A percentile compares a stretch with the other conserved stretches of the same genome.
phyloP scores from a whole-genome alignment of 768 basidiomycete species.

The Suillus bovinus region DNA sequence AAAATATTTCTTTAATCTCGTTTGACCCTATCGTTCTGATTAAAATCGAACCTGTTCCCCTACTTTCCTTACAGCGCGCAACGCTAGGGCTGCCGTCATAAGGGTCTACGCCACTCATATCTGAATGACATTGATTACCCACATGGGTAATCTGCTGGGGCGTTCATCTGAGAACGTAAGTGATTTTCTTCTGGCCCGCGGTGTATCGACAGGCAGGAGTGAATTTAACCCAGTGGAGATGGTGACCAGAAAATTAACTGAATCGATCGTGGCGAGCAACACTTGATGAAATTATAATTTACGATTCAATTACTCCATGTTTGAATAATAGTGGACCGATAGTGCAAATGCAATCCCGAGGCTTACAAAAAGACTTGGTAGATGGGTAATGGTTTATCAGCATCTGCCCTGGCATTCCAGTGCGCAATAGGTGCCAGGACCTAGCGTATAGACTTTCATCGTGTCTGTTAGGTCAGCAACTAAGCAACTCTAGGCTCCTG shows the following conservation, averaged over 20 bases:
- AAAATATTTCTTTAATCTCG: slow-evolving; percentile 25
- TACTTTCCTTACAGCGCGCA: slow-evolving; percentile 27
- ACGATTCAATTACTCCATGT: not conserved
- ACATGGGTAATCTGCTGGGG: not conserved
- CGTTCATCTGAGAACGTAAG: slow-evolving; percentile 2
- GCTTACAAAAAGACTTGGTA: not conserved
- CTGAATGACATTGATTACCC: not conserved
- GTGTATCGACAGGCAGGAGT: not conserved
- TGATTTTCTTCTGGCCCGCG: not conserved
- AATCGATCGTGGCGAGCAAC: not conserved
- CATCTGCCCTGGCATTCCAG: not conserved
- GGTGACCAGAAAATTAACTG: not conserved
- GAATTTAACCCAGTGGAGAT: not conserved
- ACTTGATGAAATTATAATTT: not conserved
- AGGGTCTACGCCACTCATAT: slow-evolving; percentile 5
- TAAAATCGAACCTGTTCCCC: slow-evolving; percentile 24
- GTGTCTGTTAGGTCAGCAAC: not conserved
- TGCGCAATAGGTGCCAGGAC: not conserved
- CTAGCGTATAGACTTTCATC: not conserved
- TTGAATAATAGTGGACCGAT: not conserved
- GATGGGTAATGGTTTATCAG: not conserved
- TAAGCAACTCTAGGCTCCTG: too few relatives aligned
- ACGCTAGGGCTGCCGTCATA: slow-evolving; percentile 33
- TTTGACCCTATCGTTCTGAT: slow-evolving; percentile 25
- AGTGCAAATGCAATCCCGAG: not conserved